Conservation (phyloP, 179 eudicot species). For the Beta lomatogona region DNA sequence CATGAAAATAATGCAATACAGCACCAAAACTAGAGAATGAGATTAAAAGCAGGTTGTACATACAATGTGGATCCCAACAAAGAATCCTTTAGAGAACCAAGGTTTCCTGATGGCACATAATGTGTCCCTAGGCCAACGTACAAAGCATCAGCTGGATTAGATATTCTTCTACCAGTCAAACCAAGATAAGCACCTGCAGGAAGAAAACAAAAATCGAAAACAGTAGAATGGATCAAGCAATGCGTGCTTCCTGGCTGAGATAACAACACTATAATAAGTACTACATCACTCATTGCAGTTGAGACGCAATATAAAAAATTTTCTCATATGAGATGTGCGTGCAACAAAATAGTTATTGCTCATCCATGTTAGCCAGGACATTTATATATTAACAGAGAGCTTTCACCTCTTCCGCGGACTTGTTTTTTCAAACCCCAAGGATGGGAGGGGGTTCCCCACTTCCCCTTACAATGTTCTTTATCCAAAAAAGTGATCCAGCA, state of each 20-base stretch:
- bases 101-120: conserved; percentile 76
- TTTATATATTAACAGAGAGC: too few relatives aligned
- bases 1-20: not conserved
- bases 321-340: too few relatives aligned
- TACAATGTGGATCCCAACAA: conserved; percentile 74
- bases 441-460: too few relatives aligned
- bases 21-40: not conserved
- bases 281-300: not conserved
- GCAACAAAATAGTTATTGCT: too few relatives aligned
- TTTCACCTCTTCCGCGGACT: too few relatives aligned
- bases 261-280: not conserved
- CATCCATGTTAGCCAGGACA: too few relatives aligned
- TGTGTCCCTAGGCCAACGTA: conserved; percentile 88
- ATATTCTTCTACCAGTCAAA: conserved; percentile 83
- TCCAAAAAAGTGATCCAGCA: too few relatives aligned
- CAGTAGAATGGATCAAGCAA: not conserved
- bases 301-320: too few relatives aligned
- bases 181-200: conserved; percentile 94
- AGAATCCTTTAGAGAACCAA: conserved; percentile 67
- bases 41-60: conserved; percentile 18
- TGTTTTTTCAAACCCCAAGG: too few relatives aligned
- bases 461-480: too few relatives aligned
- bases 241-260: not conserved
- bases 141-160: conserved; percentile 88
- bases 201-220: not conserved